Conservation (phyloP, 108 stramenopile genomes). For the Mediolabrus comicus region DNA sequence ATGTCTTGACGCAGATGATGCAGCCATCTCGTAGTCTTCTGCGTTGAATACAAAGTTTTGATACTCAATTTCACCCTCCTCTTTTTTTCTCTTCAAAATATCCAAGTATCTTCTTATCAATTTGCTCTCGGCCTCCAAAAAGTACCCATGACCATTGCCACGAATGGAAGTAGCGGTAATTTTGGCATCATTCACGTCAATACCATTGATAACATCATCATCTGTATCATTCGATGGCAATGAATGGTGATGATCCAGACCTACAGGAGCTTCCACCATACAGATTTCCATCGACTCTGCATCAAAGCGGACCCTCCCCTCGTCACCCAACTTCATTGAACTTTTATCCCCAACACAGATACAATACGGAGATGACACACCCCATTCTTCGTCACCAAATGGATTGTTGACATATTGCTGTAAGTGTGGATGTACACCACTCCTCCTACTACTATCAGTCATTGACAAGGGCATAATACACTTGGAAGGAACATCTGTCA, state of each 20-base stretch:
- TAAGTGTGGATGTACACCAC: constrained; percentile 26
- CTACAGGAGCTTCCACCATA: constrained; percentile 12
- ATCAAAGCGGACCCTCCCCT: not conserved
- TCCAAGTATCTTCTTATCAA: constrained; percentile 5
- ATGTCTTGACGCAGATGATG: not conserved
- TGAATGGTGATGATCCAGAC: not conserved
- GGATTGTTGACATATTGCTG: constrained; percentile 36
- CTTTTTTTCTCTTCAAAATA: not conserved
- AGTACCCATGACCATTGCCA: constrained; percentile 7
- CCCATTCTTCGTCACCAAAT: constrained; percentile 36
- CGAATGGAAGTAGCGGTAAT: not conserved
- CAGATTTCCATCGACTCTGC: constrained; percentile 13
- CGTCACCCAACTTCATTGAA: constrained; percentile 5
- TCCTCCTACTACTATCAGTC: not conserved
- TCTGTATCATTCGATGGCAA: not conserved
- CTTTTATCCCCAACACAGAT: constrained; percentile 67
- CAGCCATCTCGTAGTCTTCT: not conserved
- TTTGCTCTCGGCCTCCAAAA: not conserved
- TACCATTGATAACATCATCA: not conserved
- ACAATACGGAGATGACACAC: constrained; percentile 48
- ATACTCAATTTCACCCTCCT: not conserved
- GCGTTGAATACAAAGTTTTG: not conserved
- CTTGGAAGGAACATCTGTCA: constrained; percentile 51
- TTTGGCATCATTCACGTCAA: not conserved
- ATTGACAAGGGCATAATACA: constrained; percentile 57